Evolutionary conservation across 2,329 filamentous ascomycete species (phyloP), one percentile per base, ranked within the genome.

Genomic region (Alternaria longipes): DNA sequence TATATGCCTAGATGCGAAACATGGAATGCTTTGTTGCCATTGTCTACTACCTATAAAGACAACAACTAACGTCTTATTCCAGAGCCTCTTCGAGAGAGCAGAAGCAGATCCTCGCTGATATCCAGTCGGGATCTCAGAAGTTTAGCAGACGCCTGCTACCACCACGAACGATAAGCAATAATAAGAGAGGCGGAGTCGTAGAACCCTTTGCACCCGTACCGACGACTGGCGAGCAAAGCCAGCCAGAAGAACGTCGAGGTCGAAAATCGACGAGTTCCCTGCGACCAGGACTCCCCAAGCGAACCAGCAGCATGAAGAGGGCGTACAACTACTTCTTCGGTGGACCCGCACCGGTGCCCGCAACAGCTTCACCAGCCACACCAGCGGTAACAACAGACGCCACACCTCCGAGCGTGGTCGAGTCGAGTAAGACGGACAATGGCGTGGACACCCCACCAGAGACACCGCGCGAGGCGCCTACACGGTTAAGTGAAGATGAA

Each of bases 311-410:
- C 51, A 80, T 80, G 78, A 71, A 72, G 62, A 71, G 77, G 59
- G 77, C 77, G 9, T 79, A 79, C 71, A 77, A 78, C 65, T 80
- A 79, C 62, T 79, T 80, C 53, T 80, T 80, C 60, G 77, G 77
- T 47, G 71, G 69, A 42, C 41, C 46, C 22, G 51, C 66, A 26
- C 64, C 70, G 7, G 65, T 63, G 41, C 67, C 70, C 8, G 64
- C 68, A 5, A 72, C 73, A 26, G 64, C 68, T 24, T 68, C 69
- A 30, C 74, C 75, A 12, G 71, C 71, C 7, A 72, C 71, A 8
- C 73, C 73, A 5, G 63, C 72, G 38, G 72, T 68, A 18, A 72
- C 73, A 16, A 68, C 66, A 8, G 70, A 71, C 14, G 63, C 66
- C 16, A 60, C 63, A 11, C 65, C 70, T 20, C 60, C 68, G 24